These are phyloP conservation scores for Spongospora subterranea DNA, from an alignment of 208 protist species.

Conservation along the genomic window DNA sequence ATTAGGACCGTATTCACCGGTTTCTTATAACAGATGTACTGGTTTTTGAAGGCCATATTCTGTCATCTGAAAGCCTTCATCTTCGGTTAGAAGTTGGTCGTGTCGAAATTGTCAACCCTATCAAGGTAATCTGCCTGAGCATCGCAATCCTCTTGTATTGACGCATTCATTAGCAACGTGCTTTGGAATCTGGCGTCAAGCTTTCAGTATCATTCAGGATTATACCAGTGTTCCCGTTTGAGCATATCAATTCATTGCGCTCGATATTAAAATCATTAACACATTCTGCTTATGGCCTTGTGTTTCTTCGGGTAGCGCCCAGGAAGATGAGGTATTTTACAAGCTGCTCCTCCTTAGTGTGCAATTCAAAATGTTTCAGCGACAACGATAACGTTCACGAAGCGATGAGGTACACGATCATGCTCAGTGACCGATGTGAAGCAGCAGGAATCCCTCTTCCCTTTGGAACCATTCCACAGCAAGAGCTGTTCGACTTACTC, in stretches of 20 bases:
- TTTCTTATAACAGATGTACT: neutral
- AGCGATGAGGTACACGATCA: too few relatives aligned
- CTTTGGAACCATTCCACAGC: too few relatives aligned
- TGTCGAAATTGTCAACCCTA: neutral
- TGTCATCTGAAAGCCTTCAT: neutral
- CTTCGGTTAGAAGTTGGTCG: conserved; percentile 13
- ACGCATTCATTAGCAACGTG: neutral
- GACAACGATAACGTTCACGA: too few relatives aligned
- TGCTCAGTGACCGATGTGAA: too few relatives aligned
- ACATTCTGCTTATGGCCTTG: neutral
- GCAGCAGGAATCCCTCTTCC: too few relatives aligned
- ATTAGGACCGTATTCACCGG: neutral
- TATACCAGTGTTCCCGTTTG: neutral
- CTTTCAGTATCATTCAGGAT: neutral
- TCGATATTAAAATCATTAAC: neutral
- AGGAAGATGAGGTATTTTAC: too few relatives aligned
- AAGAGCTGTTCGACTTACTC: too few relatives aligned
- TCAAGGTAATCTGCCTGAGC: neutral
- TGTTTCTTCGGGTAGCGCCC: neutral
- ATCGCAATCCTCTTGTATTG: neutral
- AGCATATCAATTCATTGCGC: neutral
- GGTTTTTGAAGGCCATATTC: neutral
- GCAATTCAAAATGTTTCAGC: too few relatives aligned
- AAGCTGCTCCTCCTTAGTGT: too few relatives aligned
- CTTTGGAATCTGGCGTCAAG: neutral